Evolutionary conservation across 1,284 basidiomycete genomes (phyloP), one percentile per base, ranked within the genome.

Genomic region (Irpex sp.): DNA sequence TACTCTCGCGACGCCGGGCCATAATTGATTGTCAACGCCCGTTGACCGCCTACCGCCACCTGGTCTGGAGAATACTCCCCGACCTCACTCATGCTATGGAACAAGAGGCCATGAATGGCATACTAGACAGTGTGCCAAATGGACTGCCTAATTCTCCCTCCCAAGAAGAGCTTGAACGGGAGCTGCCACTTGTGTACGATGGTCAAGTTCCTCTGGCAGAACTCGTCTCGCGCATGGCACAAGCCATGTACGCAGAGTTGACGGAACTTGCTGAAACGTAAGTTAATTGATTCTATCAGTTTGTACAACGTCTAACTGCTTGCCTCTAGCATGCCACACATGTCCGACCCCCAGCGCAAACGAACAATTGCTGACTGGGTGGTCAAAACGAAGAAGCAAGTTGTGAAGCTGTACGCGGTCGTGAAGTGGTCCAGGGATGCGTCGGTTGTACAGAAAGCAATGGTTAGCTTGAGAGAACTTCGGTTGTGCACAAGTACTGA

Each of bases 221-320:
- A 55, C 74, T 96, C 52, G 81, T 95, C 34, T 91, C 91, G 52
- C 82, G 92, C 62, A 82, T 93, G 57, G 82, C 86, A 68, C 92
- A 94, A 73, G 81, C 87, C 51, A 89, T 93, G 68, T 96, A 93
- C 75, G 88, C 91, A 40, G 91, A 94, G 69, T 78, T 96, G 49
- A 87, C 86, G 2, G 94, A 93, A 74, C 79, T 94, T 72, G 87
- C 90, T 57, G 94, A 96, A 79, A 96, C 93, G 89, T 94, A 74
- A 75, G 91, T 76, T 21, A 62, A 55, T 51, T 38, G 38, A 47
- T 37, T 60, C 34, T 58, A 15, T 57, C 13, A 9, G 26, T 6
- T 31, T 59, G 51, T 36, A 19, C 26, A n/a, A 55, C n/a, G 17
- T 26, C 17, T 52, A 36, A n/a, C 37, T 48, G 26, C 26, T 40